Conservation (phyloP, 768 basidiomycete species). For the Hortiboletus campestris region DNA sequence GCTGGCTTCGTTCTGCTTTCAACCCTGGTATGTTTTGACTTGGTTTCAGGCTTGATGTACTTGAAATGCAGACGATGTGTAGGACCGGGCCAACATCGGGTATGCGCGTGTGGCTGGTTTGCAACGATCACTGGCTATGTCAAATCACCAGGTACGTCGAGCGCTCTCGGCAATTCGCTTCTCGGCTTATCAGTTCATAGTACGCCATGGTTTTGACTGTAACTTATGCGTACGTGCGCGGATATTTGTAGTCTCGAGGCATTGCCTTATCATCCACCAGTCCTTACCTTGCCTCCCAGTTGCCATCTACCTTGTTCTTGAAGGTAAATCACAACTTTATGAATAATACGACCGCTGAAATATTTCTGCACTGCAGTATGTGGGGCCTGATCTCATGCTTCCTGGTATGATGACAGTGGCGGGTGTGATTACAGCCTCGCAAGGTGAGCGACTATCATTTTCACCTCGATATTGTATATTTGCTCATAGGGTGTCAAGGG, state of each 20-base stretch:
- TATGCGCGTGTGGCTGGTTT: constrained; percentile 62
- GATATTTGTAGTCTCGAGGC: neutral
- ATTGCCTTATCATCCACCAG: constrained; percentile 8
- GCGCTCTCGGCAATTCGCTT: neutral
- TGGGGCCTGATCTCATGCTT: constrained; percentile 56
- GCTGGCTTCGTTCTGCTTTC: constrained; percentile 48
- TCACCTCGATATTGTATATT: neutral
- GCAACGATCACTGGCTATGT: constrained; percentile 43
- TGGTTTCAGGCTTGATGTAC: neutral
- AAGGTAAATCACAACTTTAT: constrained; percentile 31
- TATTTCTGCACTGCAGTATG: constrained; percentile 17
- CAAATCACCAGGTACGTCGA: constrained; percentile 23
- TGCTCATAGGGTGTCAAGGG: constrained; percentile 29
- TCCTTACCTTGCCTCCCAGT: constrained; percentile 53
- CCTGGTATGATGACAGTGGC: constrained; percentile 62
- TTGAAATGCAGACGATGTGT: neutral
- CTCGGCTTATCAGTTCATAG: constrained; percentile 10
- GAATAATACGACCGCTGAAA: neutral
- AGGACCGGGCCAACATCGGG: constrained; percentile 46
- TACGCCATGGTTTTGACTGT: constrained; percentile 35
- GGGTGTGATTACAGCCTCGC: constrained; percentile 60
- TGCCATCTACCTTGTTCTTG: constrained; percentile 60
- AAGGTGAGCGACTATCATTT: constrained; percentile 39
- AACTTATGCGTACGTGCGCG: constrained; percentile 10
- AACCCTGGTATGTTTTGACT: constrained; percentile 40